A percentile compares a stretch with the other conserved stretches of the same genome.
phyloP scores from a whole-genome alignment of 495 filamentous ascomycete genomes.

The Immersiella caudata region DNA sequence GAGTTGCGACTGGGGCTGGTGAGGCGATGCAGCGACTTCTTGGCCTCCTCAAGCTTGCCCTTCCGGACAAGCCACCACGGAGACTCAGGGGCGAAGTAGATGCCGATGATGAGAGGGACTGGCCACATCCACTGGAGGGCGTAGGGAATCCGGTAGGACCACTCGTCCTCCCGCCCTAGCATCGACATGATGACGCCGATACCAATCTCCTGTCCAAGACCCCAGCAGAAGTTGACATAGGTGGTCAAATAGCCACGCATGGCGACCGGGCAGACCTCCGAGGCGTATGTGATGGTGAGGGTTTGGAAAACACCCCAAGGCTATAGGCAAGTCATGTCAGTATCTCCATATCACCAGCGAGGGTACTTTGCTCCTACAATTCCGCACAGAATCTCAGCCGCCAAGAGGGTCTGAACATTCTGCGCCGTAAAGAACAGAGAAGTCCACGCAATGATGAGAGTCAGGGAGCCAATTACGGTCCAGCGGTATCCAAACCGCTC shows the following conservation, averaged over 20 bases:
- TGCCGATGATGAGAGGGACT: constrained; percentile 69
- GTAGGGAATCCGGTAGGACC: constrained; percentile 67
- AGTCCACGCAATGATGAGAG: constrained; percentile 68
- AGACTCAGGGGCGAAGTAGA: constrained; percentile 72
- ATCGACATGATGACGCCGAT: constrained; percentile 72
- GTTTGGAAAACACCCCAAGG: constrained; percentile 84
- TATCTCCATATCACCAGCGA: not conserved
- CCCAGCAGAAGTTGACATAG: constrained; percentile 85
- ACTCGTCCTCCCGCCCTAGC: constrained; percentile 57
- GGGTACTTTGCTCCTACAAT: constrained; percentile 42
- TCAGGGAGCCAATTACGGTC: constrained; percentile 69
- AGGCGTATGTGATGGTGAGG: constrained; percentile 75
- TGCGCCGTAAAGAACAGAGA: constrained; percentile 78
- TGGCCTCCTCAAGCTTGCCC: constrained; percentile 68
- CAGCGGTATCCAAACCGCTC: constrained; percentile 74
- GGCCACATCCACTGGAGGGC: constrained; percentile 89
- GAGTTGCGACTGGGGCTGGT: constrained; percentile 60
- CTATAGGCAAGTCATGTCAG: constrained; percentile 16
- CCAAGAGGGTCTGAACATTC: constrained; percentile 66
- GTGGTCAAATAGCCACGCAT: constrained; percentile 75
- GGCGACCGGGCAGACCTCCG: constrained; percentile 74
- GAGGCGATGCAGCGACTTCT: constrained; percentile 66
- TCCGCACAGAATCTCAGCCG: constrained; percentile 75
- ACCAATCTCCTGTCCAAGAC: constrained; percentile 73
- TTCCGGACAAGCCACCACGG: constrained; percentile 84